Base-by-base conservation (phyloP, 352 stramenopile species). In the Pythium plurisporium region DNA sequence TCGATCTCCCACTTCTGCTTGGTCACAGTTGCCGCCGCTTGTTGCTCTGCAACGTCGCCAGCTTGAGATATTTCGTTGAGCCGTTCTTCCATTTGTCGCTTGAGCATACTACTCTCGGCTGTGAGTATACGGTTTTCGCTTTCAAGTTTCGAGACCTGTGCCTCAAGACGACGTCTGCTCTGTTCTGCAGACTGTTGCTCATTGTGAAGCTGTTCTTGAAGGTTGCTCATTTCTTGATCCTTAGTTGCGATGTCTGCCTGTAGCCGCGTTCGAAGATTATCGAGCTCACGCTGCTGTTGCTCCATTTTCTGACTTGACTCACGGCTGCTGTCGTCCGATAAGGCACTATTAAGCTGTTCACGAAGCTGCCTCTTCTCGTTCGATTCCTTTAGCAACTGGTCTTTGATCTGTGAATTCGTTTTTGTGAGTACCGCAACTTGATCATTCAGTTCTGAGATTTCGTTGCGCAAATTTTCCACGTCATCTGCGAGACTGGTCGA, bases 1-100 rank as follows among this genome's bases (percentile, higher is more conserved):
- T 85, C 75, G 6, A 75, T 66, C 50, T 88, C 78, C 57, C 73
- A 67, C 27, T 75, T 79, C 26, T 73, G 71, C 37, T 75, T 72
- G 5, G 55, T 63, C 3, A 70, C 25, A 5, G 60, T 58, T 29
- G 59, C 43, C 7, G 15, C 27, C 1, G 48, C 53, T 23, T 60
- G 44, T 30, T 63, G 45, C 19, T 63, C 55, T 1, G 45, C 62
- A 5, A 55, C 23, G 6, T 58, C 54, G 40, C 55, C 59, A 14
- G 67, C 34, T 10, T 67, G 47, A 10, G 36, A 34, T 1, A 49
- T 41, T 23, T 61, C 36, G n/a, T 23, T 43, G 0, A 52, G 27
- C 12, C 31, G 37, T 27, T 67, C 60, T 0, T 67, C 33, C 31
- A 67, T 52, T 17, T 62, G 60, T 8, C 40, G 52, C 31, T 59